phyloP scores from a whole-genome alignment of 495 filamentous ascomycete genomes.

The Tuber borchii region DNA sequence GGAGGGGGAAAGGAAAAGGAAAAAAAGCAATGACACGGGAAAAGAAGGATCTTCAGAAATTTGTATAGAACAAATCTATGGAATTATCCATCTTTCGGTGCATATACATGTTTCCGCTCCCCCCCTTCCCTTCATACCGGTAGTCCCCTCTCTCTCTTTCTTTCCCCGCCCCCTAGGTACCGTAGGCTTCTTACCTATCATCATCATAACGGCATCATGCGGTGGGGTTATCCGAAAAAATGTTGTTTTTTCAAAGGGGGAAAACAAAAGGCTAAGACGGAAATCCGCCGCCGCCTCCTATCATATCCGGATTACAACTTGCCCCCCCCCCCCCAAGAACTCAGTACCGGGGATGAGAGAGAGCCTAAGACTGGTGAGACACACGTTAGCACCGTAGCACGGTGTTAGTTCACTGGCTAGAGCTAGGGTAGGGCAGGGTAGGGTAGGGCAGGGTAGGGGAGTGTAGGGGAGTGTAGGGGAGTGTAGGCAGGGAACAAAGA shows the following conservation, averaged over 20 bases:
- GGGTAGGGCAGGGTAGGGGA: too few relatives aligned
- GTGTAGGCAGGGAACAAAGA: too few relatives aligned
- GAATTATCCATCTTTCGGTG: background rate
- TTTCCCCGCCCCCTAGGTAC: too few relatives aligned
- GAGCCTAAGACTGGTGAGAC: background rate
- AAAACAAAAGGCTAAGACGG: background rate
- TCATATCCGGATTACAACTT: background rate
- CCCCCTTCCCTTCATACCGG: too few relatives aligned
- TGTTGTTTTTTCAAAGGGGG: too few relatives aligned
- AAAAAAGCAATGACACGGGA: background rate
- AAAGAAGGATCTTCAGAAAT: background rate
- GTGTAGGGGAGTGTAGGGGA: too few relatives aligned
- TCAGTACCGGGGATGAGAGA: background rate
- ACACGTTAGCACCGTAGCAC: background rate
- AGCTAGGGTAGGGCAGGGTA: background rate
- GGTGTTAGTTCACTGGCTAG: background rate
- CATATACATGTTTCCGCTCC: background rate
- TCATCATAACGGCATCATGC: too few relatives aligned
- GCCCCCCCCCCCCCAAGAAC: background rate
- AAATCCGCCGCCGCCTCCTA: background rate
- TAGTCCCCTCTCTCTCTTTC: too few relatives aligned
- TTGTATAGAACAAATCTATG: background rate
- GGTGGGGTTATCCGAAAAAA: too few relatives aligned
- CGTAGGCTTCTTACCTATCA: background rate
- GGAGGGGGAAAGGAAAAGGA: too few relatives aligned